Conservation (phyloP, 805 yeast genomes). For the Grigorovia yakushimaensis region DNA sequence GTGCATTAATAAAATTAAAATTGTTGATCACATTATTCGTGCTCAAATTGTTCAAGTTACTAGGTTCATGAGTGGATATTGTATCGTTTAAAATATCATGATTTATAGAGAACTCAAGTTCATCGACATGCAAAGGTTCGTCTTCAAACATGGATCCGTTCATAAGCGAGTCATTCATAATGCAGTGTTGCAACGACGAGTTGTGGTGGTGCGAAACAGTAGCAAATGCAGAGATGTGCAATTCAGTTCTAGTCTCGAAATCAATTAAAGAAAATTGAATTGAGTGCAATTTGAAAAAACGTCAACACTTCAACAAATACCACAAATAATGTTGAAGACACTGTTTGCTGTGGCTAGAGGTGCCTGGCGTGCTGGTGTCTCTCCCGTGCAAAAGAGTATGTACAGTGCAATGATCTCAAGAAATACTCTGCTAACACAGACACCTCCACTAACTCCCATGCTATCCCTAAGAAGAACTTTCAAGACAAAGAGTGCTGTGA, state of each 20-base stretch:
- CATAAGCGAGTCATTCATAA: neutral
- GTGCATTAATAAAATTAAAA: constrained; percentile 36
- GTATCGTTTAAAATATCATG: neutral
- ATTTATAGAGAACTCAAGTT: neutral
- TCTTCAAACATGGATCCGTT: neutral
- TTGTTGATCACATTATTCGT: neutral
- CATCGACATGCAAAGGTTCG: neutral
- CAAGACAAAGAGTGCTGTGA: constrained; percentile 87
- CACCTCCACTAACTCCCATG: neutral
- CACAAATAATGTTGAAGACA: too few species aligned
- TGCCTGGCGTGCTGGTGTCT: too few species aligned
- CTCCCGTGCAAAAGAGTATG: too few species aligned
- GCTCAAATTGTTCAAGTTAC: neutral
- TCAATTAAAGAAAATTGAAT: too few species aligned
- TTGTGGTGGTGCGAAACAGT: too few species aligned
- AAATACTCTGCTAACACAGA: too few species aligned
- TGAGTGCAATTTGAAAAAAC: too few species aligned
- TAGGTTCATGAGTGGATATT: neutral
- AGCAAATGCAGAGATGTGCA: too few species aligned
- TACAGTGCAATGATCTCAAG: too few species aligned
- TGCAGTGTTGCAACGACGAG: neutral
- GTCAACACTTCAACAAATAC: too few species aligned
- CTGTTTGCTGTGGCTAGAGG: too few species aligned
- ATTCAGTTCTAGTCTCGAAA: too few species aligned
- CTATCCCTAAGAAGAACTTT: constrained; percentile 47